Conservation (phyloP, 441 rosid species). For the Jatropha podagrica region DNA sequence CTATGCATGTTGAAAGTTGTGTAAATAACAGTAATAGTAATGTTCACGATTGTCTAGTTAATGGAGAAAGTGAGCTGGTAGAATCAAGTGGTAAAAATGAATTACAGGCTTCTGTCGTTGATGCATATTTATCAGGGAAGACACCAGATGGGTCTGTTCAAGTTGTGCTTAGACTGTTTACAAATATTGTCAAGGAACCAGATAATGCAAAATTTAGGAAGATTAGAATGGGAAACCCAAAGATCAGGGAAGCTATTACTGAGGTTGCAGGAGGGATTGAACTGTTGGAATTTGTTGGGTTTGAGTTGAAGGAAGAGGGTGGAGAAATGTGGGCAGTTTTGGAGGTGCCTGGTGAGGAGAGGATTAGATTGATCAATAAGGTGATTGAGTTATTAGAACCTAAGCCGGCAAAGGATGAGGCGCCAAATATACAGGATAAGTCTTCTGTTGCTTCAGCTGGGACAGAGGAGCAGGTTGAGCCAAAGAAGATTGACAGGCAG, state of each 20-base stretch:
- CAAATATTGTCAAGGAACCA: slow-evolving; percentile 76
- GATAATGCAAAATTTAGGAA: slow-evolving; percentile 79
- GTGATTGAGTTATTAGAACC: slow-evolving; percentile 55
- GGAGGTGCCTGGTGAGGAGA: slow-evolving; percentile 56
- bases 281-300: slow-evolving; percentile 73
- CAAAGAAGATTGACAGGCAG: slow-evolving; percentile 76
- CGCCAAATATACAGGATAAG: slow-evolving; percentile 29
- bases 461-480: slow-evolving; percentile 42
- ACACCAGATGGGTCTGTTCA: slow-evolving; percentile 58
- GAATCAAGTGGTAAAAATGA: slow-evolving; percentile 26
- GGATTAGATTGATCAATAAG: slow-evolving; percentile 42
- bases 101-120: slow-evolving; percentile 52
- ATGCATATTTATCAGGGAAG: slow-evolving; percentile 57
- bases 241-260: slow-evolving; percentile 74
- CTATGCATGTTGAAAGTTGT: slow-evolving; percentile 74
- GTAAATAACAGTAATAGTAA: slow-evolving; percentile 19
- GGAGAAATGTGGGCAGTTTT: slow-evolving; percentile 85
- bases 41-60: slow-evolving; percentile 4
- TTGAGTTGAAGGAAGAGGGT: slow-evolving; percentile 62
- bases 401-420: slow-evolving; percentile 34
- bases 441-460: slow-evolving; percentile 35
- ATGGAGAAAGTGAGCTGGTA: slow-evolving; percentile 24
- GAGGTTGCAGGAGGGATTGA: slow-evolving; percentile 80
- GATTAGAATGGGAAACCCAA: slow-evolving; percentile 78
- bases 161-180: slow-evolving; percentile 63